A percentile compares a stretch with the other conserved stretches of the same genome.
Evolutionary conservation across 345 rosid species (phyloP).

Genomic region (Ceriops zippeliana): DNA sequence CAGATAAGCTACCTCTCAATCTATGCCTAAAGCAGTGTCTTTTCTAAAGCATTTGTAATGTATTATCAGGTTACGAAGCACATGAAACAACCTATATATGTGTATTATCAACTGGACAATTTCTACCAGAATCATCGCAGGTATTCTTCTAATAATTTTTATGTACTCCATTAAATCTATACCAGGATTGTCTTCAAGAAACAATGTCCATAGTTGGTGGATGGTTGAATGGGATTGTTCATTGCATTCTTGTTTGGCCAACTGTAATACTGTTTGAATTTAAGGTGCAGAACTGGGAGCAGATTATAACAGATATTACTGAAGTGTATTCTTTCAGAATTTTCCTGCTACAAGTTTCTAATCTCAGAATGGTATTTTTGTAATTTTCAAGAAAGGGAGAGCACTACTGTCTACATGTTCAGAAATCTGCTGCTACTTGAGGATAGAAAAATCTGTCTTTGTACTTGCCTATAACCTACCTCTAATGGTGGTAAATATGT

Average conservation of each 20-base stretch:
- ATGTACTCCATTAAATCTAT: not conserved
- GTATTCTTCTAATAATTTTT: constrained; percentile 32
- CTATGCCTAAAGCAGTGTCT: not conserved
- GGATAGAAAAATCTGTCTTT: no score
- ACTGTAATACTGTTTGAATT: not conserved
- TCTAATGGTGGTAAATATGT: no score
- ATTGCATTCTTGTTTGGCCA: not conserved
- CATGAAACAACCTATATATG: constrained; percentile 89
- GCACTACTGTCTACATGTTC: no score
- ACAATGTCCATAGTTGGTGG: constrained; percentile 2
- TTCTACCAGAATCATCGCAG: constrained; percentile 99
- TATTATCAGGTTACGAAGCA: constrained; percentile 56
- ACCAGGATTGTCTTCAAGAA: constrained; percentile 1
- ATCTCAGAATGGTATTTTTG: not conserved
- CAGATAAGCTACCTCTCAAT: no score
- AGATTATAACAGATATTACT: not conserved
- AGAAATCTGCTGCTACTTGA: no score
- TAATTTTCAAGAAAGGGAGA: not conserved
- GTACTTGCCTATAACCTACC: no score
- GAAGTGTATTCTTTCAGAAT: not conserved
- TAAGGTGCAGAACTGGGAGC: not conserved
- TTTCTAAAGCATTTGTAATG: not conserved
- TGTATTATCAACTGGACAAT: constrained; percentile 96
- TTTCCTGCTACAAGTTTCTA: constrained; percentile 1
- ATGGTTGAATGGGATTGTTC: not conserved